Evolutionary conservation across 257 asterid species (phyloP), one percentile per base, ranked within the genome.

Genomic region (Ballota nigra): DNA sequence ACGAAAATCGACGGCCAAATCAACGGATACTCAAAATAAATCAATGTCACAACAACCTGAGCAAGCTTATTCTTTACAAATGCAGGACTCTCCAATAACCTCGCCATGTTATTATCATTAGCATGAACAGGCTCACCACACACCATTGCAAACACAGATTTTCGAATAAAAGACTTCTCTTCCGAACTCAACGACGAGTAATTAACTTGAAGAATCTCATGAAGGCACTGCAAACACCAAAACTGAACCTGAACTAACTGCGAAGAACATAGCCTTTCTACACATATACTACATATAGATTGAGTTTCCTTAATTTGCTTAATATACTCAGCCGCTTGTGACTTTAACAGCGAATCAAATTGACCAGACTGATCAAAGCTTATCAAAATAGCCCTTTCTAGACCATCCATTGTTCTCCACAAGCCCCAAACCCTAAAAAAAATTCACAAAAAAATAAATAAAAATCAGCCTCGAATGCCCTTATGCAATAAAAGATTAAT

Each of bases 31-130:
- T 95, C 99, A 13, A 83, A 87, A 76, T 86, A 86, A 66, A 95
- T 83, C 70, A 95, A 79, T 10, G 84, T 83, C n/a, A 95, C 96
- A n/a, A 95, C 64, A 71, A 90, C 94, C 86, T 92, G 98, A 57
- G 99, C 96, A 77, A 95, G 92, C 84, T 95, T 95, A 47, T 95
- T 95, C 85, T 83, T 95, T 18, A 95, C 80, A 72, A 92, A 95
- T 8, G 92, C 73, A 0, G 97, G 98, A n/a, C 94, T 77, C 59
- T 87, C 99, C 83, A 85, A 75, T 66, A 88, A 71, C 76, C 85
- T 84, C 45, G 75, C 83, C 8, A 81, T 68, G 52, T 79, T 82
- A 55, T 69, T 70, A 73, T 79, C 87, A 82, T 81, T 85, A 73
- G 79, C 87, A 79, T 83, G 84, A 31, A 79, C 69, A 28, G 84